Base-by-base conservation (phyloP, 1,139 yeast species). In the Suhomyces terraborum region DNA sequence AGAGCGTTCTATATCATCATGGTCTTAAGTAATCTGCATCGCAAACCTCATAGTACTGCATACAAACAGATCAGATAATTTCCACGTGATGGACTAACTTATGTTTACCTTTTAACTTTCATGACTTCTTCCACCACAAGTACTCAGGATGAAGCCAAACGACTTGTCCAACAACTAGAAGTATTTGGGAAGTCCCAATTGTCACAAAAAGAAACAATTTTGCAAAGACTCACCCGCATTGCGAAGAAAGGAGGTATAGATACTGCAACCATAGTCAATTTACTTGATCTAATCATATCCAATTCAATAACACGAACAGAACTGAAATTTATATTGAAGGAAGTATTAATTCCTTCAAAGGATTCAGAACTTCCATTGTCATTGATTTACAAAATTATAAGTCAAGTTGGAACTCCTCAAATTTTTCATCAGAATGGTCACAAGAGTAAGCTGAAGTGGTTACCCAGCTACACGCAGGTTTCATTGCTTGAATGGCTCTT, bases 401-500 rank as follows among this genome's bases (percentile, higher is more conserved):
- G 69, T 36, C 44, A 51, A 14, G 48, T 67, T 3, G 70, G 73
- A 2, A 55, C 54, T 8, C 63, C 69, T 2, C 61, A 62, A 45
- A 50, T 58, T 1, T 61, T 55, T 46, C 59, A 51, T 43, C 53
- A 54, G 25, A 42, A 56, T 22, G 62, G 64, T 3, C 51, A 40
- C 25, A 57, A 52, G 33, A 53, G 49, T 13, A 60, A 53, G 35
- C 64, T 56, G 56, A 59, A 52, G 32, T 52, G 51, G 24, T 42
- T 66, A 2, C 46, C 64, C 1, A 43, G 43, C n/a, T 36, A 52
- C 4, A 14, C 63, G 6, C 73, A 67, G 43, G 40, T 46, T 4
- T 42, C 43, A 18, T 42, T 69, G 2, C 53, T 69, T 6, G 62
- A 61, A 24, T 69, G 75, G 75, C 47, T 66, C 8, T 33, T 65